Conservation (phyloP, 2,329 filamentous ascomycete genomes). For the Helotiales sp. region DNA sequence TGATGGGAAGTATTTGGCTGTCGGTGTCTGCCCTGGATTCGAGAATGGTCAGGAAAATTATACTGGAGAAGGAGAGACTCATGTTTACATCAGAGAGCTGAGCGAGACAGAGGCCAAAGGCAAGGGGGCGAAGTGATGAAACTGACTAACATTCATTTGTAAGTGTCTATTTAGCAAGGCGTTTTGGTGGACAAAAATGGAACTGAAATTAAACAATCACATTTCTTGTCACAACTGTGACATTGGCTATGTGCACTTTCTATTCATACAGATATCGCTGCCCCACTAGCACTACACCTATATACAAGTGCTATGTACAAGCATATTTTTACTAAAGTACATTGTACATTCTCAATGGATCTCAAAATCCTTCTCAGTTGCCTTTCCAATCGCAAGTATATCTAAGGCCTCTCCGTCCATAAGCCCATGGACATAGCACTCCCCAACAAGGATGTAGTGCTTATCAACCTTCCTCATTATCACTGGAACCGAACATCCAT, state of each 20-base stretch:
- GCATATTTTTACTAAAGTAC: not conserved
- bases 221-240: not conserved
- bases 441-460: conserved; percentile 3
- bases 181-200: conserved; percentile 27
- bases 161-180: conserved; percentile 36
- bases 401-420: conserved; percentile 4
- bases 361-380: conserved; percentile 4
- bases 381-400: conserved; percentile 1
- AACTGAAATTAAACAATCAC: conserved; percentile 2
- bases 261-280: no score
- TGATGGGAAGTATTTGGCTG: conserved; percentile 68
- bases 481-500: not conserved
- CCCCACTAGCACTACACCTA: no score
- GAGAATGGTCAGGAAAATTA: conserved; percentile 79
- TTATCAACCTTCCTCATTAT: not conserved
- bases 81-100: conserved; percentile 82
- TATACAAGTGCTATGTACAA: not conserved
- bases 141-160: not conserved
- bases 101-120: conserved; percentile 77
- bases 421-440: conserved; percentile 8
- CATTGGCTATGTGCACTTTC: no score
- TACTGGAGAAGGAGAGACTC: conserved; percentile 71
- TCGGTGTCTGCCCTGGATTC: conserved; percentile 72
- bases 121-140: conserved; percentile 40
- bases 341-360: not conserved